phyloP scores from a whole-genome alignment of 805 yeast genomes.

The Candida ovalis region DNA sequence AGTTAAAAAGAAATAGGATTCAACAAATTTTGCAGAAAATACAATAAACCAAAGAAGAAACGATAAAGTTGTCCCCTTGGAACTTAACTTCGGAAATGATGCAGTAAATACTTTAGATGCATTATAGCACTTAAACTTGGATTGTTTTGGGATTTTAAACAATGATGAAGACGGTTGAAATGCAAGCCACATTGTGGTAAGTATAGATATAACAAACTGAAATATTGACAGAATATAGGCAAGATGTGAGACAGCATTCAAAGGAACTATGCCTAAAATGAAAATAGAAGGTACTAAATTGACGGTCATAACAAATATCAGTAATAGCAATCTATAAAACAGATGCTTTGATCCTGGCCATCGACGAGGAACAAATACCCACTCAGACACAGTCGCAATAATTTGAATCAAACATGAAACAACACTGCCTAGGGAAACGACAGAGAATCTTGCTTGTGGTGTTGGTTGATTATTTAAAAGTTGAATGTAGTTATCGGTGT shows the following conservation, averaged over 20 bases:
- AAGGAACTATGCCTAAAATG: conserved; percentile 35
- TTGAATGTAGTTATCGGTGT: conserved; percentile 40
- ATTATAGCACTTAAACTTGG: conserved; percentile 24
- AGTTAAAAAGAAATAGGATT: conserved; percentile 52
- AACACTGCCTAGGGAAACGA: conserved; percentile 43
- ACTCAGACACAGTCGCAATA: conserved; percentile 40
- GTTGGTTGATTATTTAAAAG: conserved; percentile 42
- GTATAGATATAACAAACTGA: conserved; percentile 41
- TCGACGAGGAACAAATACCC: conserved; percentile 40
- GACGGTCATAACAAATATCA: conserved; percentile 30
- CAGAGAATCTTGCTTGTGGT: conserved; percentile 39
- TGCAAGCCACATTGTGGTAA: conserved; percentile 40
- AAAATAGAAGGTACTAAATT: conserved; percentile 40
- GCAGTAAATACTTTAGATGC: conserved; percentile 40
- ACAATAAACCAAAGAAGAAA: conserved; percentile 44
- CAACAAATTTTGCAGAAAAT: conserved; percentile 46
- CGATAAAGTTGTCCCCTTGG: conserved; percentile 38
- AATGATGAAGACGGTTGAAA: conserved; percentile 34
- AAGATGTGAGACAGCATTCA: conserved; percentile 31
- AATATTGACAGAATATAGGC: conserved; percentile 37
- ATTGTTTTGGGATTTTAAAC: conserved; percentile 26
- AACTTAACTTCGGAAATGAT: conserved; percentile 38
- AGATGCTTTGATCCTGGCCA: conserved; percentile 46
- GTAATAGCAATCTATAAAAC: conserved; percentile 31
- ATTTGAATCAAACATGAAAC: conserved; percentile 41